Base-by-base conservation (phyloP, 2,329 filamentous ascomycete genomes). In the Calonectria ilicicola region DNA sequence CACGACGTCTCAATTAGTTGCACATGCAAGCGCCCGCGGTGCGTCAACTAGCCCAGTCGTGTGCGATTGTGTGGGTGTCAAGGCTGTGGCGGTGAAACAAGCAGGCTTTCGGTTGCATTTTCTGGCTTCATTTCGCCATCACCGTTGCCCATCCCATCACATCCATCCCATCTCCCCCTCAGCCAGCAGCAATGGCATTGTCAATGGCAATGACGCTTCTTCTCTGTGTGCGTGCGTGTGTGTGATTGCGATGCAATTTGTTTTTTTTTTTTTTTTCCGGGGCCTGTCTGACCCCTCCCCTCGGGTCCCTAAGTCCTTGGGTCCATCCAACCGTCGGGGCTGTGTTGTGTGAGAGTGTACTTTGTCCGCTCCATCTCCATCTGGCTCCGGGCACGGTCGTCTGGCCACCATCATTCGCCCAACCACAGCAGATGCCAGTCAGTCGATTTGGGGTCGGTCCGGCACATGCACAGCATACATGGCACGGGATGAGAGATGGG, bases 21-120 rank as follows among this genome's bases (percentile, higher is more conserved):
- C 68, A 74, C 75, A 77, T 78, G 76, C 76, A 76, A 70, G 67
- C 73, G 69, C 73, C 75, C 67, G 67, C 21, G 60, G 38, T 70
- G 44, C 70, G 38, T 66, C 68, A 64, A 69, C 42, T 35, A 56
- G 51, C 62, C 68, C 40, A 40, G 58, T 42, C 23, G 19, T 27
- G 49, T 26, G 49, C 49, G 27, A 27, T 40, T 51, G 53, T 32
- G 67, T 63, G 67, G 49, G 38, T 49, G 47, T 26, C 27, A 42
- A 38, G 66, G 35, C 67, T 70, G 67, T 73, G 70, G 70, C 70
- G 70, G 70, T 73, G 63, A 73, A 74, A 70, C 66, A 60, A 42
- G 53, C 70, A 44, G 38, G 58, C 58, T 44, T 63, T 63, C 40
- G 35, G 58, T 32, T 42, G 40, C 58, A 63, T 67, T 46, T 46